Evolutionary conservation across 257 asterid species (phyloP), one percentile per base, ranked within the genome.

Genomic region (Salvia miltiorrhiza): DNA sequence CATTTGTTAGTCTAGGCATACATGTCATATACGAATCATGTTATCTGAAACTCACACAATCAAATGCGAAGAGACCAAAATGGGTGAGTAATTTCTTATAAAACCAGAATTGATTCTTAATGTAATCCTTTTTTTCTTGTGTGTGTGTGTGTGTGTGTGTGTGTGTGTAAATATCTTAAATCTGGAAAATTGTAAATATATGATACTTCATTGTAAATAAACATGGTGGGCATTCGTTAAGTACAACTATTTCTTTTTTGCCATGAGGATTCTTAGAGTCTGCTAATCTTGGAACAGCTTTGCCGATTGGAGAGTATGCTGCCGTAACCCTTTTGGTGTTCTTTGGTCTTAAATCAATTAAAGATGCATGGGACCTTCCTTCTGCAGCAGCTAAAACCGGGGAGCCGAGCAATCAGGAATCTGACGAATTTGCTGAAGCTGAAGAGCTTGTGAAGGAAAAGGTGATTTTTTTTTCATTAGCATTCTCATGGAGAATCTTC

Each of bases 341-440:
- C 89, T 94, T 94, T 63, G 97, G 99, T 57, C 90, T 91, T 61
- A 91, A 91, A 81, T 84, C 99, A 21, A 94, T 91, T 33, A 94
- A 89, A 81, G 99, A 87, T 56, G 97, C 99, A 64, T 91, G 99
- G 97, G 95, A 89, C 50, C 85, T 88, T 59, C 99, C 97, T 32
- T 77, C 96, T 21, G 10, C 76, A 3, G 73, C 21, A 19, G 81
- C 87, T 70, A 89, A 87, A 82, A 39, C 79, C 23, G 95, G 92
- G 76, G 95, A 82, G 39, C 30, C 53, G 73, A 84, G 68, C 41
- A 71, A 78, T 69, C 81, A 61, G 47, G 95, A 84, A 63, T 92
- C 94, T 47, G 95, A 85, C 62, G 99, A 94, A 79, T 89, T 72
- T 80, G 83, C 72, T 19, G 99, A 94, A 85, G 99, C 98, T 11